Percentiles rank a stretch among this genome's conserved stretches.
Evolutionary conservation across 352 stramenopile genomes (phyloP).

Genomic region (Lagenidium sp.): DNA sequence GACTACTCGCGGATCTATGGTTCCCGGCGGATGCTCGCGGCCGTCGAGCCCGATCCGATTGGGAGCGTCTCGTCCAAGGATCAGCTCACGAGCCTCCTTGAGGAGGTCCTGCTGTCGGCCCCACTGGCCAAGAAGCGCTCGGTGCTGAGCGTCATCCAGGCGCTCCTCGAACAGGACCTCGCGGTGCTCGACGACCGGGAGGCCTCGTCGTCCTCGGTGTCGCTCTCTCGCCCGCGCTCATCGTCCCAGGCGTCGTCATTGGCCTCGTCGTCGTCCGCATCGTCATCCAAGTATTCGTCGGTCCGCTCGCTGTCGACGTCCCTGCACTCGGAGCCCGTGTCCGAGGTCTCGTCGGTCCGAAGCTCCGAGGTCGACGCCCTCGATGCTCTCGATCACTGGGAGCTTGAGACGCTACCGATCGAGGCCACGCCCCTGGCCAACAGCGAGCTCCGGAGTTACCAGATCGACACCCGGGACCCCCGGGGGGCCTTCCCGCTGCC

Average conservation of each 20-base stretch:
- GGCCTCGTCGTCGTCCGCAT: no score
- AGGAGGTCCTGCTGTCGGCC: conserved; percentile 23
- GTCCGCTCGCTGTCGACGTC: no score
- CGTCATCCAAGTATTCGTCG: no score
- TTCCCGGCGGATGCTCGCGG: conserved; percentile 12
- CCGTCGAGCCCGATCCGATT: conserved; percentile 15
- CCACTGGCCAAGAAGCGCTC: conserved; percentile 22
- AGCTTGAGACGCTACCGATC: conserved; percentile 16
- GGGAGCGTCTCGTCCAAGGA: conserved; percentile 12
- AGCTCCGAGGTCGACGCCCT: neutral
- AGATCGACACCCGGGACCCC: conserved; percentile 19
- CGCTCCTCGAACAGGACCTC: conserved; percentile 27
- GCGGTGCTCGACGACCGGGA: neutral
- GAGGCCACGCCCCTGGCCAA: conserved; percentile 40
- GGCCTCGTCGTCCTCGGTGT: neutral
- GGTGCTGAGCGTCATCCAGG: conserved; percentile 41
- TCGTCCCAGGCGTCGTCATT: neutral
- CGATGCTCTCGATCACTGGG: neutral
- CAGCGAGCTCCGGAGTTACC: conserved; percentile 30
- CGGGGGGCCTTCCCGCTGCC: conserved; percentile 20
- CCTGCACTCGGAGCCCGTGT: no score
- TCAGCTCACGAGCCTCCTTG: conserved; percentile 26
- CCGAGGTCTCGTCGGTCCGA: no score
- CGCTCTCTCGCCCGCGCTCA: neutral
- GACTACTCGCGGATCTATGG: conserved; percentile 36